A percentile compares a stretch with the other conserved stretches of the same genome.
These are phyloP conservation scores for Epichloe glyceriae DNA, from an alignment of 2,329 filamentous ascomycete species.

Conservation along the genomic window DNA sequence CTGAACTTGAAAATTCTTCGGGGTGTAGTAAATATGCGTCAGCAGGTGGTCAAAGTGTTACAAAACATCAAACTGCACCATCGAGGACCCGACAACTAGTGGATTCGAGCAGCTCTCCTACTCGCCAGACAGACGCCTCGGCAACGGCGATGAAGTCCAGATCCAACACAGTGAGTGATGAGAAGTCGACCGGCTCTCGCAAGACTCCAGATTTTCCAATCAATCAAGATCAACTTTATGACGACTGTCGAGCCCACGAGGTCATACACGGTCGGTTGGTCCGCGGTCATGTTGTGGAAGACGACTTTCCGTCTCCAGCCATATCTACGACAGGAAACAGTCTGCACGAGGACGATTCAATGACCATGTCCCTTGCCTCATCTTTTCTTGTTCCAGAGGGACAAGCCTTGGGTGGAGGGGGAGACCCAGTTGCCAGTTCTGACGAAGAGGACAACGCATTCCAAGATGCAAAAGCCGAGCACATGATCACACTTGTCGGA, in stretches of 20 bases:
- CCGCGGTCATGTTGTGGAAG: constrained; percentile 90
- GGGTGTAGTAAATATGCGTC: constrained; percentile 10
- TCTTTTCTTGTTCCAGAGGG: constrained; percentile 61
- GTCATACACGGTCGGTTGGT: constrained; percentile 85
- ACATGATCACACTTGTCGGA: constrained; percentile 94
- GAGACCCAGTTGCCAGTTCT: constrained; percentile 67
- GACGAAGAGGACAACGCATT: constrained; percentile 92
- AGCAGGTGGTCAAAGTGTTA: constrained; percentile 11
- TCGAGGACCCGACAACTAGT: constrained; percentile 14
- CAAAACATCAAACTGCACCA: constrained; percentile 11
- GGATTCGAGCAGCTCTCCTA: constrained; percentile 32
- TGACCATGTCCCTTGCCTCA: constrained; percentile 68
- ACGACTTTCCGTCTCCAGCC: constrained; percentile 73
- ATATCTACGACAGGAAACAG: constrained; percentile 56
- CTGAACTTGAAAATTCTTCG: constrained; percentile 24
- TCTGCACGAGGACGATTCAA: constrained; percentile 61
- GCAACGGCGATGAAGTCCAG: constrained; percentile 5
- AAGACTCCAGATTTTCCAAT: constrained; percentile 15
- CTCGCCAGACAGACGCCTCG: constrained; percentile 14
- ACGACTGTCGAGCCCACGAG: constrained; percentile 71
- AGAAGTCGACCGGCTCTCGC: constrained; percentile 11
- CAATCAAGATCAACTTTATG: constrained; percentile 42
- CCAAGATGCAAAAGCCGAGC: constrained; percentile 68
- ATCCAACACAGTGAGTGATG: constrained; percentile 6
- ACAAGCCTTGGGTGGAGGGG: constrained; percentile 65